A percentile compares a stretch with the other conserved stretches of the same genome.
Evolutionary conservation across 345 rosid species (phyloP).

Genomic region (Hypericum androsaemum): DNA sequence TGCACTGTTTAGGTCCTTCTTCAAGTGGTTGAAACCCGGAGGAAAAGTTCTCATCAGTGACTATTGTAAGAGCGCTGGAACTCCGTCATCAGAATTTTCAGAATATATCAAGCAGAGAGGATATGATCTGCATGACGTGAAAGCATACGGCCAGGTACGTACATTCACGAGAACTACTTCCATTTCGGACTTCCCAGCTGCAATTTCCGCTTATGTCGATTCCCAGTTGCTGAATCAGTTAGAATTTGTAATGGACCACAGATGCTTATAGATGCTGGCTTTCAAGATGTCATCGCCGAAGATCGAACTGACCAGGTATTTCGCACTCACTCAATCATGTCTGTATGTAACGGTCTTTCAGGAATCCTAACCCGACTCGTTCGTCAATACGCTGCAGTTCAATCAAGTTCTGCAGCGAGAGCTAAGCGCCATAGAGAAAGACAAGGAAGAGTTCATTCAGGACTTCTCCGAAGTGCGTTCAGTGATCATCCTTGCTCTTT

Average conservation of each 20-base stretch:
- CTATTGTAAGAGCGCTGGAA: conserved; percentile 67
- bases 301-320: conserved; percentile 78
- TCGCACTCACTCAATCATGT: not conserved
- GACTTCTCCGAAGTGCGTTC: conserved; percentile 72
- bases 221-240: not conserved
- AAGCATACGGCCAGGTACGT: conserved; percentile 74
- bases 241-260: conserved; percentile 11
- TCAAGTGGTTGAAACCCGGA: conserved; percentile 91
- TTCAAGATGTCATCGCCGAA: conserved; percentile 59
- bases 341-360: no score
- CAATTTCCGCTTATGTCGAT: not conserved
- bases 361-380: not conserved
- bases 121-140: conserved; percentile 78
- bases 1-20: conserved; percentile 70
- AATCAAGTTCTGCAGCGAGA: conserved; percentile 58
- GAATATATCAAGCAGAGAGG: conserved; percentile 82
- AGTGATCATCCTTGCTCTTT: not conserved
- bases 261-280: conserved; percentile 92
- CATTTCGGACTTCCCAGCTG: no score
- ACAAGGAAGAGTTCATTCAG: conserved; percentile 50
- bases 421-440: conserved; percentile 53
- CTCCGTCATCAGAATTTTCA: conserved; percentile 55
- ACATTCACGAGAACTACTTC: not conserved
- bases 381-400: conserved; percentile 42
- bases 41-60: conserved; percentile 90